Percentiles rank a stretch among this genome's conserved stretches.
Evolutionary conservation across 2,329 filamentous ascomycete species (phyloP).

Genomic region (Fusarium pininemorale): DNA sequence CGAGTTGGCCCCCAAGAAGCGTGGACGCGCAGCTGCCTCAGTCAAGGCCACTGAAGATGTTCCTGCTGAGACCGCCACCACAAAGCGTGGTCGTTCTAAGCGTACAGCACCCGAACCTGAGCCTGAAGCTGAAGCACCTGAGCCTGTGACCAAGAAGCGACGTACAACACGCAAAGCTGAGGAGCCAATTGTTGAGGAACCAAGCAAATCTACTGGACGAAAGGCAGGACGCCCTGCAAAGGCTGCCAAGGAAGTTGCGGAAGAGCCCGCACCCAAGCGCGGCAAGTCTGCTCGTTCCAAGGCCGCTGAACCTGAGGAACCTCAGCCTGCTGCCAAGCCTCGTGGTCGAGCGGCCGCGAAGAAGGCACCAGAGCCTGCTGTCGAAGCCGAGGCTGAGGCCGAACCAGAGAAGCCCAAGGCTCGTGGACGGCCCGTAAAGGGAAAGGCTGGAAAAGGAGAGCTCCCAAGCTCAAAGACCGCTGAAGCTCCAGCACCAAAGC

Average conservation of each 20-base stretch:
- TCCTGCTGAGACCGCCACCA: constrained; percentile 10
- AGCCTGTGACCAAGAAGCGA: constrained; percentile 33
- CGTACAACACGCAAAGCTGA: constrained; percentile 24
- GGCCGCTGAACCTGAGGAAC: neutral
- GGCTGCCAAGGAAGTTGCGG: constrained; percentile 1
- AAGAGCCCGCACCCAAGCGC: constrained; percentile 14
- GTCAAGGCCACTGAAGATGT: neutral
- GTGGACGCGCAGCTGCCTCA: constrained; percentile 10
- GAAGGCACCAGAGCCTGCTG: neutral
- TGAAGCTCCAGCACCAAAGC: constrained; percentile 12
- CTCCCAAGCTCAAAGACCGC: constrained; percentile 25
- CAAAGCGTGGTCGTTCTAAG: constrained; percentile 35
- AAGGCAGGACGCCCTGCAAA: constrained; percentile 20
- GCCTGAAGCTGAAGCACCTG: constrained; percentile 8
- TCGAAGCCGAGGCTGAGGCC: neutral
- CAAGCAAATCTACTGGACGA: constrained; percentile 3
- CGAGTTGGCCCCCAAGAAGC: constrained; percentile 19
- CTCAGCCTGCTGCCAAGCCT: constrained; percentile 5
- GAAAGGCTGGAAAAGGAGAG: constrained; percentile 40
- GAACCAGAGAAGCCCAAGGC: constrained; percentile 25
- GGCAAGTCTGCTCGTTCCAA: constrained; percentile 23
- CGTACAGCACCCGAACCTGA: constrained; percentile 15
- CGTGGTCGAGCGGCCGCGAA: constrained; percentile 26
- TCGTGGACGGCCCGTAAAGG: constrained; percentile 27
- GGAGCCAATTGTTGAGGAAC: constrained; percentile 1